These are phyloP conservation scores for Tetraselmis striata DNA, from an alignment of 139 green algal genomes.

Conservation along the genomic window DNA sequence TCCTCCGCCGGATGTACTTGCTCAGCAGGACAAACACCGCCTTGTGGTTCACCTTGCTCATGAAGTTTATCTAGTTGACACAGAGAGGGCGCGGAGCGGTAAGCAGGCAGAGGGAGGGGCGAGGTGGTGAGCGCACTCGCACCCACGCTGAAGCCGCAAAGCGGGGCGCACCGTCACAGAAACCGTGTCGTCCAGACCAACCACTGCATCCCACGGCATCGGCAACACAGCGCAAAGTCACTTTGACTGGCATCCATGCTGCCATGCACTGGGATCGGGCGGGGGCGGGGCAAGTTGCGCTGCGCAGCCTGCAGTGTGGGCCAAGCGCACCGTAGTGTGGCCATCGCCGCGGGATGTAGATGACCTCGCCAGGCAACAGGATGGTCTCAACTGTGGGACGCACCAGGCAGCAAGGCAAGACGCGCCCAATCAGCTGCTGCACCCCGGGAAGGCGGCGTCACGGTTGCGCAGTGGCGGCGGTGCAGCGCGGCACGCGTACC, in stretches of 20 bases:
- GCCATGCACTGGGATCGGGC: no score
- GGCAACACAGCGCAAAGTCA: no score
- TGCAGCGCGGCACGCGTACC: not conserved
- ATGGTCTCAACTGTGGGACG: not conserved
- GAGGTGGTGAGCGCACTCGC: no score
- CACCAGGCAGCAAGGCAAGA: no score
- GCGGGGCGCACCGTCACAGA: slow-evolving; percentile 8
- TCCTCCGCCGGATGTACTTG: not conserved
- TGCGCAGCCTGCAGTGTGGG: no score
- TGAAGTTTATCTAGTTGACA: not conserved
- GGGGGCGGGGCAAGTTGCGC: no score
- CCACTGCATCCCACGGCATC: not conserved
- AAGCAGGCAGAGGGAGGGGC: not conserved
- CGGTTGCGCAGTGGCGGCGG: no score
- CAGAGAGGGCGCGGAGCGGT: not conserved
- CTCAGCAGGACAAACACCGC: not conserved
- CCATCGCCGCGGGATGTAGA: slow-evolving; percentile 23
- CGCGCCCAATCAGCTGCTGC: no score
- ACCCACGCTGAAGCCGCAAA: no score
- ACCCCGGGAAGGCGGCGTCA: no score
- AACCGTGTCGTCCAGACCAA: slow-evolving; percentile 5
- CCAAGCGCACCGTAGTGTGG: slow-evolving; percentile 6
- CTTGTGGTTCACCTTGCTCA: not conserved
- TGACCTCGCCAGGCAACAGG: slow-evolving; percentile 6
- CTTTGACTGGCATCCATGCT: no score